A percentile compares a stretch with the other conserved stretches of the same genome.
Evolutionary conservation across 2,329 filamentous ascomycete genomes (phyloP).

Genomic region (Chaetomiaceae sp.): DNA sequence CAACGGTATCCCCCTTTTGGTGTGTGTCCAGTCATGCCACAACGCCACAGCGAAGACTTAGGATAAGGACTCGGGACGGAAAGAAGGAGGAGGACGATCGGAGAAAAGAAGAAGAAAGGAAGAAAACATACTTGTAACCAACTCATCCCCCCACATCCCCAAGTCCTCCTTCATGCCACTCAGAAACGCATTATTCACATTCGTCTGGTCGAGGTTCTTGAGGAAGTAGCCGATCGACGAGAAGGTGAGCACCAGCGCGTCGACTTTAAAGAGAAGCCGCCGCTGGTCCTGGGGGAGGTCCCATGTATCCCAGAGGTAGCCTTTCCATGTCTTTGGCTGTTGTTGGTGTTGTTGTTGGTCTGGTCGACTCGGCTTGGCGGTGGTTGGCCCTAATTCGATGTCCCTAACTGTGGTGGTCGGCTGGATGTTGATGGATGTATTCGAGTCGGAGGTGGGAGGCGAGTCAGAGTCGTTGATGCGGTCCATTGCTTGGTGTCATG

Average conservation of each 20-base stretch:
- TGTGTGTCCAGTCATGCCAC: no score
- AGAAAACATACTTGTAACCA: not conserved
- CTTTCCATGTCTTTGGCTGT: not conserved
- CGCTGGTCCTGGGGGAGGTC: not conserved
- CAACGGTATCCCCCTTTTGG: no score
- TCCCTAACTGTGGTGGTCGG: no score
- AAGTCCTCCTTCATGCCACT: constrained; percentile 6
- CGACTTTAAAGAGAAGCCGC: not conserved
- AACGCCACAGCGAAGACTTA: no score
- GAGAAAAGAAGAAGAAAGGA: no score
- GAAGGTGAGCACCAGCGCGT: not conserved
- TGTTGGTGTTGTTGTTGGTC: not conserved
- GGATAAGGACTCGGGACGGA: no score
- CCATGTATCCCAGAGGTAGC: constrained; percentile 4
- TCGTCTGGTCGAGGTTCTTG: constrained; percentile 5
- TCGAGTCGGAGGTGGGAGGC: no score
- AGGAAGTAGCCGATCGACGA: not conserved
- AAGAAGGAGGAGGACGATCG: not conserved
- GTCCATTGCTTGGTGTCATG: no score
- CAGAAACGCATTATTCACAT: constrained; percentile 1
- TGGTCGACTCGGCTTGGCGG: not conserved
- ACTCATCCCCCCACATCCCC: not conserved
- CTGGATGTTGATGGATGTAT: no score
- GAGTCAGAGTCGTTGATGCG: no score
- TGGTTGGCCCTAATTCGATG: not conserved